Conservation (phyloP, 352 stramenopile genomes). For the Globisporangium viniferum region DNA sequence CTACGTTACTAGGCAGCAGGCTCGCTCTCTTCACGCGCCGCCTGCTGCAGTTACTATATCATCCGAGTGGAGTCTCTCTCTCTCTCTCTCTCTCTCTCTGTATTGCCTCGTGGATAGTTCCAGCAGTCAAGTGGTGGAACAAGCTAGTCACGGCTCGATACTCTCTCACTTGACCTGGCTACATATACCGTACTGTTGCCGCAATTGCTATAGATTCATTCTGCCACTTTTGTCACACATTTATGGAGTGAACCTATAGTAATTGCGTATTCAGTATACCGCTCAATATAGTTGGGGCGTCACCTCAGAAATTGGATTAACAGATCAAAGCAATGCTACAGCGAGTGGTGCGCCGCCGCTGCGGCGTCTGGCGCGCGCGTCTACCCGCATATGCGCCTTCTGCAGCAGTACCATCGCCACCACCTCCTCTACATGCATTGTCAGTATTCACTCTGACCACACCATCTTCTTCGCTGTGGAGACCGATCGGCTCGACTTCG, state of each 20-base stretch:
- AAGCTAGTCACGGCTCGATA: background rate
- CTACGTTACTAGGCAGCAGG: no score
- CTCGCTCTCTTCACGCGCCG: no score
- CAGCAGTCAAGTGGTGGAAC: no score
- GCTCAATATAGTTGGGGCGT: background rate
- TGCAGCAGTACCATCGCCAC: background rate
- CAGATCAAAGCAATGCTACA: slow-evolving; percentile 1
- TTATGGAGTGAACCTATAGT: background rate
- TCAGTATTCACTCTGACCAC: background rate
- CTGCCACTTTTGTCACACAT: background rate
- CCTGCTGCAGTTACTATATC: no score
- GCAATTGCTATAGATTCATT: background rate
- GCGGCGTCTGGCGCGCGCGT: background rate
- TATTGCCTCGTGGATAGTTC: no score
- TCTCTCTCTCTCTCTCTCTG: no score
- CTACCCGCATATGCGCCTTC: background rate
- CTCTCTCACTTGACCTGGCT: no score
- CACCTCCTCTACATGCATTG: background rate
- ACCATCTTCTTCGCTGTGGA: background rate
- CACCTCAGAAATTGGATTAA: background rate
- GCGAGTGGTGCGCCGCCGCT: slow-evolving; percentile 6
- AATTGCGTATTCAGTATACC: background rate
- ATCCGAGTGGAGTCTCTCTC: no score
- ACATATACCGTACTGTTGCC: background rate
- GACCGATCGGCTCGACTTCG: background rate